phyloP scores from a whole-genome alignment of 176 grass and related monocot species.

The Juncus effusus region DNA sequence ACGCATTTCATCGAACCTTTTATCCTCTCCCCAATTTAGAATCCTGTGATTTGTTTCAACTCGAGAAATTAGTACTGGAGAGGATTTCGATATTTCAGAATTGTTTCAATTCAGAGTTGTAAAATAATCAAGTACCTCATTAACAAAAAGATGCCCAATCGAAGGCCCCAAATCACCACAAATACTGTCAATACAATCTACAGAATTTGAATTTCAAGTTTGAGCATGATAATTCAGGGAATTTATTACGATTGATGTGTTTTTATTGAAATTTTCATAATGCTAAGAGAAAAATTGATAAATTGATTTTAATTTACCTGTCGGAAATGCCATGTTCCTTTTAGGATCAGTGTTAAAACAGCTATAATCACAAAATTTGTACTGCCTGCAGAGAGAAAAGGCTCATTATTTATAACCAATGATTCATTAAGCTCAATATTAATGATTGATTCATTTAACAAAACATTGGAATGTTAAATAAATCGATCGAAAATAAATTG shows the following conservation, averaged over 20 bases:
- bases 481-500: neutral
- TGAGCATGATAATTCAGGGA: slow-evolving; percentile 9
- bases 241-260: neutral
- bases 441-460: too few species aligned
- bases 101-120: neutral
- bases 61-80: slow-evolving; percentile 15
- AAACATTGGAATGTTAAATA: too few species aligned
- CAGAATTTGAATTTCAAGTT: slow-evolving; percentile 27
- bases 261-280: neutral
- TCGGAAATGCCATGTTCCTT: slow-evolving; percentile 92
- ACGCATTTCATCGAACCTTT: slow-evolving; percentile 82
- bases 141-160: slow-evolving; percentile 69
- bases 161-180: slow-evolving; percentile 77
- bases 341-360: slow-evolving; percentile 53
- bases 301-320: slow-evolving; percentile 42
- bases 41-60: slow-evolving; percentile 53
- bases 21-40: slow-evolving; percentile 85
- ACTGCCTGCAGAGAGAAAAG: slow-evolving; percentile 44
- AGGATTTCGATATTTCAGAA: neutral
- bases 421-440: too few species aligned
- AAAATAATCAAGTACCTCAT: slow-evolving; percentile 55
- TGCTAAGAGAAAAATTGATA: neutral
- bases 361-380: slow-evolving; percentile 92
- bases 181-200: slow-evolving; percentile 78
- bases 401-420: neutral